A percentile compares a stretch with the other conserved stretches of the same genome.
These are phyloP conservation scores for Vaccinium macrocarpon DNA, from an alignment of 148 eudicot genomes.

Conservation along the genomic window DNA sequence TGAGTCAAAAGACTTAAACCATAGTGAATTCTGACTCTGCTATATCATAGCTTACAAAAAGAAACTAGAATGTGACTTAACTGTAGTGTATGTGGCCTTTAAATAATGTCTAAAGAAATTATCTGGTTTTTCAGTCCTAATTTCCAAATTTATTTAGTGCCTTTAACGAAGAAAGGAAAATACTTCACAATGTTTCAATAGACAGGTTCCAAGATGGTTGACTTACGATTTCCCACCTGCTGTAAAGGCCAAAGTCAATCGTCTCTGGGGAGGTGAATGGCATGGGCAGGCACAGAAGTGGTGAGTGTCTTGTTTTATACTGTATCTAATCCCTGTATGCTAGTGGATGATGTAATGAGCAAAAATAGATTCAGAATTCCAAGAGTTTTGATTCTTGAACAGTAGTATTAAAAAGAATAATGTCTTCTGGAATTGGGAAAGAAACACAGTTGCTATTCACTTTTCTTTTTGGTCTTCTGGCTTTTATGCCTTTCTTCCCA, in stretches of 20 bases:
- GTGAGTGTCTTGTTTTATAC: slow-evolving; percentile 28
- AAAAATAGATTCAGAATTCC: not conserved
- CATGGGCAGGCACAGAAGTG: slow-evolving; percentile 98
- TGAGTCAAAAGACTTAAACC: not conserved
- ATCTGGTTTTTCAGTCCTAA: slow-evolving; percentile 3
- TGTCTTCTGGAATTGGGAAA: not conserved
- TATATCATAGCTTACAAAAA: not conserved
- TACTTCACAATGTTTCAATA: slow-evolving; percentile 10
- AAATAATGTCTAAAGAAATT: not conserved
- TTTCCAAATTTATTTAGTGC: not conserved
- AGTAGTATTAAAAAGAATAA: not conserved
- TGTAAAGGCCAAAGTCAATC: slow-evolving; percentile 95
- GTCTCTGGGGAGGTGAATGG: slow-evolving; percentile 99
- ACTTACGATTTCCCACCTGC: slow-evolving; percentile 92
- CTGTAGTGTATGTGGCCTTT: not conserved
- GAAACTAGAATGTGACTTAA: not conserved
- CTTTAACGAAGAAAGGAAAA: not conserved
- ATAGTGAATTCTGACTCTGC: not conserved
- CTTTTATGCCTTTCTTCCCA: not conserved
- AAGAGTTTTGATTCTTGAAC: not conserved
- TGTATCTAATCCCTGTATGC: not conserved
- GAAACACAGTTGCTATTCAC: not conserved
- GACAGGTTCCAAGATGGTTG: slow-evolving; percentile 87
- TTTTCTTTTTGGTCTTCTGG: not conserved
- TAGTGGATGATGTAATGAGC: not conserved